Evolutionary conservation across 495 filamentous ascomycete species (phyloP).

Genomic region (Pyrenula massariospora): DNA sequence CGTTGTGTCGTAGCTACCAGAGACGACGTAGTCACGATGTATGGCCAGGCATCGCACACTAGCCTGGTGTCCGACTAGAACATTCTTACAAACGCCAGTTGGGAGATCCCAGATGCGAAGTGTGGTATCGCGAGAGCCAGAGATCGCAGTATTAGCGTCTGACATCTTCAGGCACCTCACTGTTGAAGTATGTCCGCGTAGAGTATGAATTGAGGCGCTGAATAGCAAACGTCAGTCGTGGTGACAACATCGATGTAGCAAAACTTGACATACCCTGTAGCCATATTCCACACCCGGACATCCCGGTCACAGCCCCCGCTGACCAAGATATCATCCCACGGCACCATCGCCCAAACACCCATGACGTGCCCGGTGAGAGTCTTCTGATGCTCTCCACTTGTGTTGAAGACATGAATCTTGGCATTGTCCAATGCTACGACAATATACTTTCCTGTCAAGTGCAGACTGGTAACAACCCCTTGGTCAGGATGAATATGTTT

Average conservation of each 20-base stretch:
- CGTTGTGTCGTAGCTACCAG: conserved; percentile 93
- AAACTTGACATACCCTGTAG: conserved; percentile 75
- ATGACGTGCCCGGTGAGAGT: conserved; percentile 93
- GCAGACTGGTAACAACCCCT: conserved; percentile 90
- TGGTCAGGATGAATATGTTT: conserved; percentile 89
- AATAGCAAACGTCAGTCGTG: conserved; percentile 1
- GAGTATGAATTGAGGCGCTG: conserved; percentile 63
- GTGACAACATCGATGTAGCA: conserved; percentile 1
- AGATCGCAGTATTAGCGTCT: conserved; percentile 83
- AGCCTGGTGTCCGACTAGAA: conserved; percentile 92
- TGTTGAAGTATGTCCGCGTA: conserved; percentile 91
- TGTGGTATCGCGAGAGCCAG: conserved; percentile 89
- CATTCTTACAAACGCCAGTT: conserved; percentile 75
- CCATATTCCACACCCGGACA: conserved; percentile 95
- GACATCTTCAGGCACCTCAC: conserved; percentile 98
- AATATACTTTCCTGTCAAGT: conserved; percentile 90
- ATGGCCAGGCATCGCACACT: conserved; percentile 94
- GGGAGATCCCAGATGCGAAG: conserved; percentile 89
- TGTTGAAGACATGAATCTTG: conserved; percentile 96
- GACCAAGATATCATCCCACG: conserved; percentile 90
- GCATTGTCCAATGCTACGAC: conserved; percentile 96
- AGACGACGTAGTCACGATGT: conserved; percentile 89
- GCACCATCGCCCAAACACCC: conserved; percentile 99
- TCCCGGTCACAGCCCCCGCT: conserved; percentile 95
- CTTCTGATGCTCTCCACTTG: conserved; percentile 73